These are phyloP conservation scores for Cystofilobasidium macerans DNA, from an alignment of 768 basidiomycete species.

Conservation along the genomic window DNA sequence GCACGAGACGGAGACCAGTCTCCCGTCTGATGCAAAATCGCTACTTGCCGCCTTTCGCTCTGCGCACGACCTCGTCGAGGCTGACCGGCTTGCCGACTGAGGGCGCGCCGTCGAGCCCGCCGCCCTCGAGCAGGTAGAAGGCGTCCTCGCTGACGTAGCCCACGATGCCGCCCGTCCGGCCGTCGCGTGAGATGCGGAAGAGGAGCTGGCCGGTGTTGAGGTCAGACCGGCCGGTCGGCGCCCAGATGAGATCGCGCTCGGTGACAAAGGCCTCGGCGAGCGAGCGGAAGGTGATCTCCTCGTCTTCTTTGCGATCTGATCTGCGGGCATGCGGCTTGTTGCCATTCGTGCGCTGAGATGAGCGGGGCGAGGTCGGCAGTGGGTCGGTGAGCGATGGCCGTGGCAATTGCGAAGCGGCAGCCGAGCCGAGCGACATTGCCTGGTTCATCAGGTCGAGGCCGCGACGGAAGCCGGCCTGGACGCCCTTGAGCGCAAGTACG, in stretches of 20 bases:
- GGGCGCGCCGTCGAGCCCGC: not conserved
- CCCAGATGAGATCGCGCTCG: conserved; percentile 72
- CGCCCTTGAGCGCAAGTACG: conserved; percentile 54
- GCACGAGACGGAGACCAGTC: too few species aligned
- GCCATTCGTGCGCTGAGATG: conserved; percentile 46
- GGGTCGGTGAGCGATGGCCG: not conserved
- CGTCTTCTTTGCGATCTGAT: conserved; percentile 12
- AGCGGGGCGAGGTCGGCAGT: not conserved
- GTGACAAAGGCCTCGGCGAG: conserved; percentile 87
- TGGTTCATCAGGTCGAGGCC: conserved; percentile 90
- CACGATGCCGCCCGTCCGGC: conserved; percentile 64
- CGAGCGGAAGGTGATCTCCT: conserved; percentile 79
- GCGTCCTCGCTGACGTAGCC: conserved; percentile 89
- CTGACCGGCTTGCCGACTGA: not conserved
- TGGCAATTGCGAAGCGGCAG: conserved; percentile 45
- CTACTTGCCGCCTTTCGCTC: not conserved
- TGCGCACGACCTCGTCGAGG: conserved; percentile 4
- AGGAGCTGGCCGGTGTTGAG: conserved; percentile 77
- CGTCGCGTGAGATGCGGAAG: conserved; percentile 72
- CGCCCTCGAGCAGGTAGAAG: conserved; percentile 62
- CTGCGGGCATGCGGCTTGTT: conserved; percentile 29
- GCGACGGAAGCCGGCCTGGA: conserved; percentile 69
- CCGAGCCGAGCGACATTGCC: conserved; percentile 73
- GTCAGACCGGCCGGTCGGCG: conserved; percentile 77
- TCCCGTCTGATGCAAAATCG: too few species aligned